Evolutionary conservation across 352 stramenopile species (phyloP), one percentile per base, ranked within the genome.

Genomic region (Halophytophthora polymorphica): DNA sequence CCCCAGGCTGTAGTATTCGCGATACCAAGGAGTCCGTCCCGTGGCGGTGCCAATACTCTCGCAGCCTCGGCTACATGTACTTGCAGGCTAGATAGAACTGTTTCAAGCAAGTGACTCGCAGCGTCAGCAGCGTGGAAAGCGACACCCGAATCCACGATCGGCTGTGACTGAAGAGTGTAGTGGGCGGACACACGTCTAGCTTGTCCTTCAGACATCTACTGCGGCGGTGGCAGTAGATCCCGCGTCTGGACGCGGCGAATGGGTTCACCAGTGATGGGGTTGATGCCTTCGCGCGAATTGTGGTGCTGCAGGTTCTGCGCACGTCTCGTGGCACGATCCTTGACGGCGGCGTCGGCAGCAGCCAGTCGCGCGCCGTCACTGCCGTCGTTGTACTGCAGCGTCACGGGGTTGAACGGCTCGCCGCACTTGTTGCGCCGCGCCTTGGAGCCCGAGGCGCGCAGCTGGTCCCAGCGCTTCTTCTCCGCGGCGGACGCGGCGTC

Each of bases 381-480:
- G 36, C 76, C 81, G 50, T 96, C 83, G 42, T 93, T 88, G 66
- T 97, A 97, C 49, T 80, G 77, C 15, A 96, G 69, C 33, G 81
- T 96, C 41, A 96, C 71, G 7, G 77, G 76, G 59, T 97, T 93
- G 77, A 89, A 97, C 14, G 88, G 74, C 36, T 91, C 81, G 11
- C 78, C 82, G 35, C 80, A 73, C 48, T 93, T 87, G 69, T 97
- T 97, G 46, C 86, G 89, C 53, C 77, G 66, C 35, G 81, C 82
- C 66, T 96, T 96, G 39, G 61, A 71, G n/a, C 86, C 89, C 0
- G 72, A 67, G 6, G 83, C 62, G 18, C 84, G 73, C 13, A 93
- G 56, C 15, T 51, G 46, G 7, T 81, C 58, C 67, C 66, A 88
- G 14, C 77, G 82, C 50, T 86, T 59, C 45, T 93, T 85, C 53